phyloP scores from a whole-genome alignment of 768 basidiomycete genomes.

The Lentinula sp. region DNA sequence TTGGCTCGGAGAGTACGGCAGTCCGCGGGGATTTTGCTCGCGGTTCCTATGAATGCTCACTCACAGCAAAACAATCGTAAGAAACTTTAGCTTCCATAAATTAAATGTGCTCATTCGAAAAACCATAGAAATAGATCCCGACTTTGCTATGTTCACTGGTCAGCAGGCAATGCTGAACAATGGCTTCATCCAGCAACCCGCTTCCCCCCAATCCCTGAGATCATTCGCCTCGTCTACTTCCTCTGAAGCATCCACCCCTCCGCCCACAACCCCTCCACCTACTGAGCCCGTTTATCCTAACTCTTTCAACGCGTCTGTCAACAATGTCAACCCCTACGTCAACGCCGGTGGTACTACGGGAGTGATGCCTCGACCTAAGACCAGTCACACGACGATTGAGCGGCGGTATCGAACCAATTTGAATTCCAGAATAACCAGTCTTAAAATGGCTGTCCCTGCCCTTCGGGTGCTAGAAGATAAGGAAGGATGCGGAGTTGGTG shows the following conservation, averaged over 20 bases:
- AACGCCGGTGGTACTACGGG: slow-evolving; percentile 7
- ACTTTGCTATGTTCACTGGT: slow-evolving; percentile 3
- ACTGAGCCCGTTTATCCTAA: neutral
- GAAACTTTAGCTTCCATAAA: neutral
- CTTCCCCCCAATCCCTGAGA: slow-evolving; percentile 7
- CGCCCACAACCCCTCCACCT: slow-evolving; percentile 31
- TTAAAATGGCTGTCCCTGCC: slow-evolving; percentile 79
- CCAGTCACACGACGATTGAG: slow-evolving; percentile 86
- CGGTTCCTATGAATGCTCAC: slow-evolving; percentile 35
- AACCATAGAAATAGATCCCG: neutral
- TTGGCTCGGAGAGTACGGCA: slow-evolving; percentile 45
- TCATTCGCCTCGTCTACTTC: neutral
- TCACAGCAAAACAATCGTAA: slow-evolving; percentile 16
- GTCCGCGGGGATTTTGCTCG: slow-evolving; percentile 52
- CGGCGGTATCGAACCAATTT: slow-evolving; percentile 85
- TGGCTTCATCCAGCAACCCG: slow-evolving; percentile 19
- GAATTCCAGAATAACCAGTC: slow-evolving; percentile 77
- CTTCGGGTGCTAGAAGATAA: slow-evolving; percentile 71
- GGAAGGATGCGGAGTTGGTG: slow-evolving; percentile 26
- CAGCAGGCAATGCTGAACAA: slow-evolving; percentile 18
- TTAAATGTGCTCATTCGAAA: neutral
- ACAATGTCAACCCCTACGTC: slow-evolving; percentile 10
- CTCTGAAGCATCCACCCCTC: slow-evolving; percentile 27
- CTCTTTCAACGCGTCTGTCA: slow-evolving; percentile 5
- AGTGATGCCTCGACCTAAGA: slow-evolving; percentile 55